Evolutionary conservation across 2,329 filamentous ascomycete genomes (phyloP), one percentile per base, ranked within the genome.

Genomic region (Sclerotinia sclerotiorum): DNA sequence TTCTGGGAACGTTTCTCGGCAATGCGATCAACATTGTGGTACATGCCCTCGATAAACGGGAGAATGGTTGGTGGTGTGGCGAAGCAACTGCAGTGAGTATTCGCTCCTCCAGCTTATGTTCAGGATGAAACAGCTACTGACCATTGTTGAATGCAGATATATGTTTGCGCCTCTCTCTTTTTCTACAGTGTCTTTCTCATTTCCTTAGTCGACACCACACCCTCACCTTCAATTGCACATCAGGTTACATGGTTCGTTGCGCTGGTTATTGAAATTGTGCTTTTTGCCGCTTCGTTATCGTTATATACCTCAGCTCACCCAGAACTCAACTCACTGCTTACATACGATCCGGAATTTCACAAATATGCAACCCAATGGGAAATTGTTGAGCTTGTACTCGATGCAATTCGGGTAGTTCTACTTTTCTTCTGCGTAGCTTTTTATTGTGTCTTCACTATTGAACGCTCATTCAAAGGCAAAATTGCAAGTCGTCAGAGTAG

Each of bases 161-260:
- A 96, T 79, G 83, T 96, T 71, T 86, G 92, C 68, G 92, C 90
- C 67, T 90, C 92, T 56, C 90, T 93, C 73, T 97, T 97, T 82
- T 88, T 95, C 72, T 95, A 96, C 81, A 85, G 91, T 62, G 89
- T 97, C 73, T 86, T 97, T 73, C 85, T 96, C 73, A 90, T 97
- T 76, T 93, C 93, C 42, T 85, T 98, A 68, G 84, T 97, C 75
- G 94, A 97, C 79, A 91, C 90, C 76, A 88, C 87, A 71, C 89
- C 92, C 46, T 91, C 91, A 17, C 95, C 95, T 0, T 94, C 90
- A 62, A 82, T 88, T 58, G 88, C 92, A 65, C 93, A 97, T 79
- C 85, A 94, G 68, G 80, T 90, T 58, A 88, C 92, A 74, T 99
- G 95, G 95, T 78, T 84, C 54, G 80, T 93, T 55, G 89, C 89